These are phyloP conservation scores for Xylariaceae sp. DNA, from an alignment of 2,329 filamentous ascomycete genomes.

Conservation along the genomic window DNA sequence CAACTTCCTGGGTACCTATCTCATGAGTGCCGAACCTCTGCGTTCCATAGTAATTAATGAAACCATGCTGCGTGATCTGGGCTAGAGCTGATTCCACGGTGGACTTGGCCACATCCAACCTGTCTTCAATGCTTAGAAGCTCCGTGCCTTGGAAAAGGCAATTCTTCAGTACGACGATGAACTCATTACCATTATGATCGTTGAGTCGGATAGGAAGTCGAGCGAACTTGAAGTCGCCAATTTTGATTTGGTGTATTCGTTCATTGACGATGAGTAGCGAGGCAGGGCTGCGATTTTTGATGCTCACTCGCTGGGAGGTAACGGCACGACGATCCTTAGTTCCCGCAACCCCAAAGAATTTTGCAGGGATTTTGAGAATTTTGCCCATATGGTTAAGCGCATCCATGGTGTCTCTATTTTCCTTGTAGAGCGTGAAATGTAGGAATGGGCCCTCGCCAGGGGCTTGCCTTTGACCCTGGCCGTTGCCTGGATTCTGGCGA, in stretches of 20 bases:
- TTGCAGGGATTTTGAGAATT: constrained; percentile 68
- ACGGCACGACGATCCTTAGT: constrained; percentile 89
- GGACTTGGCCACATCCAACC: constrained; percentile 39
- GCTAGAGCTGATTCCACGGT: constrained; percentile 58
- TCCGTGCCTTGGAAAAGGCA: constrained; percentile 57
- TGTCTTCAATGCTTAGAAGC: constrained; percentile 45
- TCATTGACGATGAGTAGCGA: constrained; percentile 64
- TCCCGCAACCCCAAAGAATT: constrained; percentile 72
- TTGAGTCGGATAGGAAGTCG: constrained; percentile 72
- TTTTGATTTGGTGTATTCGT: constrained; percentile 54
- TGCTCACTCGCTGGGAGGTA: constrained; percentile 77
- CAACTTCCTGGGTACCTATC: constrained; percentile 80
- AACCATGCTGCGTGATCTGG: constrained; percentile 69
- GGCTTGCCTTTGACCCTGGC: background rate
- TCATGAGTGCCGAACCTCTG: constrained; percentile 90
- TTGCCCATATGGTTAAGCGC: constrained; percentile 73
- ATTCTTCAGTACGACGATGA: constrained; percentile 85
- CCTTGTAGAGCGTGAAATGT: constrained; percentile 91
- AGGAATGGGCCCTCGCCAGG: constrained; percentile 65
- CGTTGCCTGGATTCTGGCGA: constrained; percentile 21
- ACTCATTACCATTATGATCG: constrained; percentile 84
- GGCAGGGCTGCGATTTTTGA: constrained; percentile 47
- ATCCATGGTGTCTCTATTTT: constrained; percentile 97
- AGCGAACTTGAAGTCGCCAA: constrained; percentile 81
- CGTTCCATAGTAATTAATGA: constrained; percentile 97